phyloP scores from a whole-genome alignment of 768 basidiomycete genomes.

The Aureoboletus auriporus region DNA sequence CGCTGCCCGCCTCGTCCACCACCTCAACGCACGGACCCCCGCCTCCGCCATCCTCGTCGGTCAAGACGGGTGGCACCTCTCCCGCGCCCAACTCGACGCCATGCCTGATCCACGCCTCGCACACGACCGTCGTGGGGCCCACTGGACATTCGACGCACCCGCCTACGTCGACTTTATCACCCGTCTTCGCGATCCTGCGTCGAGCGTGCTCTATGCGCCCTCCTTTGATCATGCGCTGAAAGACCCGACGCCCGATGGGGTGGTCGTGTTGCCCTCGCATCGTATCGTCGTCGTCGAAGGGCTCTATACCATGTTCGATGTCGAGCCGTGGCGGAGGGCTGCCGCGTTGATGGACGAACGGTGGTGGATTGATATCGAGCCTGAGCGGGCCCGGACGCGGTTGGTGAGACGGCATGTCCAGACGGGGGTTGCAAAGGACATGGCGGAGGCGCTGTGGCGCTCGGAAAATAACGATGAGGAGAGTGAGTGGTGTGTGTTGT shows the following conservation, averaged over 20 bases:
- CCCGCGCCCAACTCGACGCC: conserved; percentile 70
- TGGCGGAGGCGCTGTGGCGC: conserved; percentile 62
- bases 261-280: conserved; percentile 57
- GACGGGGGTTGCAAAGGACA: conserved; percentile 67
- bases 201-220: conserved; percentile 53
- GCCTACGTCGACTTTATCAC: conserved; percentile 67
- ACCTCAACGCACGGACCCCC: conserved; percentile 44
- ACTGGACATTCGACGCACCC: conserved; percentile 88
- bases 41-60: conserved; percentile 61
- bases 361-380: conserved; percentile 65
- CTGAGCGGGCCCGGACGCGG: conserved; percentile 51
- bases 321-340: conserved; percentile 69
- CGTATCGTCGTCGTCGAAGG: conserved; percentile 87
- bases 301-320: conserved; percentile 76
- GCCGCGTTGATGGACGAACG: conserved; percentile 68
- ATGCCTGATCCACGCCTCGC: conserved; percentile 77
- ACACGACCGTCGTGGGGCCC: conserved; percentile 74
- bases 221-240: conserved; percentile 87
- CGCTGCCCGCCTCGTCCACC: conserved; percentile 51
- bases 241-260: conserved; percentile 66
- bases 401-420: conserved; percentile 71
- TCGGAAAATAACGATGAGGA: conserved; percentile 77
- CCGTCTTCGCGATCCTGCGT: conserved; percentile 41
- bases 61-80: conserved; percentile 91
- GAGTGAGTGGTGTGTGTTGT: conserved; percentile 39